Evolutionary conservation across 176 grass and related monocot species (phyloP), one percentile per base, ranked within the genome.

Genomic region (Luzula sylvatica): DNA sequence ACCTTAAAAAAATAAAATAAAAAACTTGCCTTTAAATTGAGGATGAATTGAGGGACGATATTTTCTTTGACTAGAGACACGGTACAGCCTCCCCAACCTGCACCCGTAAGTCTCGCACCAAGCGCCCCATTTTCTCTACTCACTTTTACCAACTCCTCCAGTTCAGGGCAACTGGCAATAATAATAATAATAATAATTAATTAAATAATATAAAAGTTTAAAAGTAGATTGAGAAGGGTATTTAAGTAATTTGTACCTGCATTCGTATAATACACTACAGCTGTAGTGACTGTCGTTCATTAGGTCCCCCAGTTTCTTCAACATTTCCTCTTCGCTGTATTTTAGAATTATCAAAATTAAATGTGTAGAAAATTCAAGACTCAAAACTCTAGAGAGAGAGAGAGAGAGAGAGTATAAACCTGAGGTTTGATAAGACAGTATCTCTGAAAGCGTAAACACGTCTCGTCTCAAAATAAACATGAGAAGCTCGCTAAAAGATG

Each of bases 381-480:
- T 7, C 5, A 8, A 19, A 19, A 51, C 46, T 7, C 19, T 50
- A 50, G 19, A 50, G 46, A 17, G 5, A 50, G 19, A 51, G 46
- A 19, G 20, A 19, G 46, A 51, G 8, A 53, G 52, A 57, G 22
- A 18, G 12, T 47, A 75, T 16, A 43, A 3, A 52, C 88, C 73
- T 64, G 42, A 88, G 73, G 38, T 88, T 81, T 17, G 84, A 89
- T 3, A 72, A 74, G 15, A 96, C 81, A 7, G 81, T 80, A 32
- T 98, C 81, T 55, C 77, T 86, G 24, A 98, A 98, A 14, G 68
- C 67, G 53, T 86, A 76, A 73, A 98, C 92, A 38, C 85, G 51
- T 65, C 68, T 98, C 76, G 92, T 81, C 74, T 98, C 92, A 1
- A 81, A 86, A 68, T 90, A 90, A 16, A 98, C 92, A 86, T 98